Base-by-base conservation (phyloP, 2,329 filamentous ascomycete genomes). In the Dichotomopilus funicola region DNA sequence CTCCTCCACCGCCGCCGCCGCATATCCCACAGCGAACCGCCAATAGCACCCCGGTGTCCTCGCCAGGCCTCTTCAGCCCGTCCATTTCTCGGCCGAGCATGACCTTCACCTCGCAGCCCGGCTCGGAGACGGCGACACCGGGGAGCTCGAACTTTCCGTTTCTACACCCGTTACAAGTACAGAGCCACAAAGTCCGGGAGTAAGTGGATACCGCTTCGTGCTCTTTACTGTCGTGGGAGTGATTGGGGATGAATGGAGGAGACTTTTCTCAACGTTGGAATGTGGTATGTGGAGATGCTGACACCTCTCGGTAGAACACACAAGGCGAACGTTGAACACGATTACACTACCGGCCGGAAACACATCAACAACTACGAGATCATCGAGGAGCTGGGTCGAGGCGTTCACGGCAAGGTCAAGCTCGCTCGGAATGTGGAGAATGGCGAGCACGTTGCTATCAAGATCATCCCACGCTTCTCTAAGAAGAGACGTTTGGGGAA, bases 281-380 rank as follows among this genome's bases (percentile, higher is more conserved):
- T 27, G 33, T 43, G 37, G 6, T 27, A 27, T 27, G 19, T 27
- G 19, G 19, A 27, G 19, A 27, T 27, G 48, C 60, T 63, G 47
- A 63, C 56, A 55, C 1, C 7, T 6, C 40, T 31, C 19, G 41
- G 11, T 61, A 89, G 86, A 73, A 96, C 92, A 8, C 89, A 96
- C 72, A 90, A 91, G 60, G 91, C 89, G 52, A 86, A 91, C 65
- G 89, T 96, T 63, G 92, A 97, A 66, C 86, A 91, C 60, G 91
- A 97, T 70, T 82, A 82, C 53, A 80, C 90, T 60, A 95, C 92
- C 5, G 94, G 94, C 57, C 89, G 94, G 60, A 99, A 99, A 74
- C 80, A 91, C 52, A 95, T 99, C 77, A 99, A 99, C 67, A 88
- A 96, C 68, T 99, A 99, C 73, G 90, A 96, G 72, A 89, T 99